Evolutionary conservation across 148 eudicot genomes (phyloP).

Genomic region (Nyssa sinensis): DNA sequence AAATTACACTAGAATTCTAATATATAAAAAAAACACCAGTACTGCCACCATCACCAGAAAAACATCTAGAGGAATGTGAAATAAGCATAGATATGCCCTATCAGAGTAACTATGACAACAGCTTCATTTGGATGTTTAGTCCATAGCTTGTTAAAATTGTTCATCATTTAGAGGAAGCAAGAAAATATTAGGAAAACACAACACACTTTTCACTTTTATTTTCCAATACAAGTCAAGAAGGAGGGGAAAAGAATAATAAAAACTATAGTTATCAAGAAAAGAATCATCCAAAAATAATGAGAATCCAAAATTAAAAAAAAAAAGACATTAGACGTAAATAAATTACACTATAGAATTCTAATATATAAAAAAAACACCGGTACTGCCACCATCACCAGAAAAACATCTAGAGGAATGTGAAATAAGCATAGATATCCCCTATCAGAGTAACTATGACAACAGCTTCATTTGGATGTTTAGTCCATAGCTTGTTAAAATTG

Average conservation of each 20-base stretch:
- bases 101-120: conserved; percentile 45
- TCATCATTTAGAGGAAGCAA: conserved; percentile 36
- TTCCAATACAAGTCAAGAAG: background rate
- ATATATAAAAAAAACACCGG: too few relatives aligned
- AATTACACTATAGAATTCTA: too few relatives aligned
- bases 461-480: conserved; percentile 41
- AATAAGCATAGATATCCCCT: conserved; percentile 22
- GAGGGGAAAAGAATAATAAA: background rate
- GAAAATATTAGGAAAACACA: background rate
- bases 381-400: too few relatives aligned
- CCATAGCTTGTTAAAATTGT: conserved; percentile 7
- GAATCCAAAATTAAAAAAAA: background rate
- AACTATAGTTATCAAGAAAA: background rate
- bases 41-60: too few relatives aligned
- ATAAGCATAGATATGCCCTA: background rate
- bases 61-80: too few relatives aligned
- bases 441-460: conserved; percentile 53
- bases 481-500: conserved; percentile 31
- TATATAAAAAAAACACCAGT: too few relatives aligned
- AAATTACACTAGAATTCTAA: too few relatives aligned
- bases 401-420: too few relatives aligned
- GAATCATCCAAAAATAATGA: background rate
- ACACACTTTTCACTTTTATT: background rate
- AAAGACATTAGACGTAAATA: too few relatives aligned
- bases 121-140: background rate